Base-by-base conservation (phyloP, 306 rosid genomes). In the Trichosanthes truncata region DNA sequence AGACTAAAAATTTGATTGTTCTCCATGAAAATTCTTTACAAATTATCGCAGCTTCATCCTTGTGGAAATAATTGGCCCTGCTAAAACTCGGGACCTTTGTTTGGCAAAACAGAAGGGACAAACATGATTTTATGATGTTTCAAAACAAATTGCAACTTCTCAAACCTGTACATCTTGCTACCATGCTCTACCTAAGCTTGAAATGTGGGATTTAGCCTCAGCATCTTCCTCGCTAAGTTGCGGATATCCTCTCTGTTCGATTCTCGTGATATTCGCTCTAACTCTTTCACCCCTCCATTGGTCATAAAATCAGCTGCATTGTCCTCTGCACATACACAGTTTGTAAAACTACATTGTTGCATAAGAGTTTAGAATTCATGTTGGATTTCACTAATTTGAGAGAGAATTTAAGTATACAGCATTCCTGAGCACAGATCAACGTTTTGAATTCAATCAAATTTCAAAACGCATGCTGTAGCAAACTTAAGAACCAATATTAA, bases 211-310 rank as follows among this genome's bases (percentile, higher is more conserved):
- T 81, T 90, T 52, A 77, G 76, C 80, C 83, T 81, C 81, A 90
- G 78, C 9, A 74, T 86, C 83, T 83, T 86, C 83, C 86, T 86
- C 53, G 92, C 94, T 14, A 88, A 79, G 81, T 83, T 90, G 53
- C 89, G 90, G 43, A 90, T 85, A 78, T 90, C 94, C 45, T 90
- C 94, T 82, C 86, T 81, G 35, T 80, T 82, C 9, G 94, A 88
- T 48, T 87, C 85, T 6, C 33, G 76, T 2, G 92, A 90, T 68
- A 90, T 87, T 81, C 82, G 84, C 36, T 84, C 31, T 8, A 90
- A 86, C 81, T 85, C 94, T 59, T 84, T 84, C 51, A 84, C 86
- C 38, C 89, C 92, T 31, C 89, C 90, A 35, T 55, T 45, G 59
- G 59, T 68, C 57, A 87, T 59, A 86, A 90, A 85, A 80, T 90